Conservation (phyloP, 176 grass and related monocot species). For the Aegilops sharonensis region DNA sequence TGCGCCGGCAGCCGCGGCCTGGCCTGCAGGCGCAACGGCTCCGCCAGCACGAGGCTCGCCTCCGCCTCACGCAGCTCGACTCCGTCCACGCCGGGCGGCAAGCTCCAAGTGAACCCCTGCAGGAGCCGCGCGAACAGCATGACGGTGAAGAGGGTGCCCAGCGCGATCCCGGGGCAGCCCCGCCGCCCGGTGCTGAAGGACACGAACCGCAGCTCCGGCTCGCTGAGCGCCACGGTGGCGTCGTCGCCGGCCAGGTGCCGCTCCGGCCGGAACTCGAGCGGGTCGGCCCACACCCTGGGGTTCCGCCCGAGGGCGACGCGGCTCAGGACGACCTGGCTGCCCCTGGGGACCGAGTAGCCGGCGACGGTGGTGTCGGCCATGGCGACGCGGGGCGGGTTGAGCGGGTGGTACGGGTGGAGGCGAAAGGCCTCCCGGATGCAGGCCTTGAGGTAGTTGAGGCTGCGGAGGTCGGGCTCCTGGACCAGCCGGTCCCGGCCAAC, state of each 20-base stretch:
- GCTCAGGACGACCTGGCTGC: not conserved
- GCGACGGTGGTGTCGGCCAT: constrained; percentile 8
- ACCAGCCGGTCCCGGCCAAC: not conserved
- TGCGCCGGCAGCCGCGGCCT: constrained; percentile 20
- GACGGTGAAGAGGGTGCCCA: not conserved
- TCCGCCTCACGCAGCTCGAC: not conserved
- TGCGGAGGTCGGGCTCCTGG: not conserved
- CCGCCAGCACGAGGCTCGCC: not conserved
- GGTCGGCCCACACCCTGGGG: not conserved
- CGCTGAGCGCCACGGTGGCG: constrained; percentile 9
- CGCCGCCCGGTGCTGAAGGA: not conserved
- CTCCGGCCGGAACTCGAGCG: constrained; percentile 13
- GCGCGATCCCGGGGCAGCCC: not conserved
- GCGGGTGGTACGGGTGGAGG: constrained; percentile 15
- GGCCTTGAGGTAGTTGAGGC: constrained; percentile 14
- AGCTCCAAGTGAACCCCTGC: constrained; percentile 6
- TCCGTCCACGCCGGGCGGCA: not conserved
- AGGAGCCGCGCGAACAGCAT: constrained; percentile 14
- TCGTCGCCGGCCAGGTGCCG: not conserved
- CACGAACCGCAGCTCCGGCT: constrained; percentile 12
- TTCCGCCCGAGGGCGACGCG: not conserved
- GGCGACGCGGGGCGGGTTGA: constrained; percentile 11
- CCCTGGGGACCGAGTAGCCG: constrained; percentile 4
- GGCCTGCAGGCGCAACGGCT: constrained; percentile 15
- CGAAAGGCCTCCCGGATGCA: constrained; percentile 14